Percentiles rank a stretch among this genome's conserved stretches.
phyloP scores from a whole-genome alignment of 805 yeast genomes.

The Yamadazyma laniorum region DNA sequence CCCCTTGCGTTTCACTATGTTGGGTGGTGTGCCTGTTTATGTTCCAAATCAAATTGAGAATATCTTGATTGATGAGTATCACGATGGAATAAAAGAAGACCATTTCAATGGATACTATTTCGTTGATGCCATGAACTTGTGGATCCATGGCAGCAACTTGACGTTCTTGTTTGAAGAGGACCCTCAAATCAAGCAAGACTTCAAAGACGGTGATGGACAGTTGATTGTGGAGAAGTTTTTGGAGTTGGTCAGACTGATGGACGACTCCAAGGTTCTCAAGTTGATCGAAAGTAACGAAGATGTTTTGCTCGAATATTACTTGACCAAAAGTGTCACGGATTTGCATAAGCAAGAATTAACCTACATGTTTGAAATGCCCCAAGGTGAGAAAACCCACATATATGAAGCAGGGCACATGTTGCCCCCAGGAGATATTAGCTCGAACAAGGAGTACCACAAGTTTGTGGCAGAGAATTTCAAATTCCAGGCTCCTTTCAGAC shows the following conservation, averaged over 20 bases:
- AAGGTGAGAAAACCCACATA: slow-evolving; percentile 22
- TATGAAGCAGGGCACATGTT: slow-evolving; percentile 20
- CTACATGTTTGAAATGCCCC: slow-evolving; percentile 18
- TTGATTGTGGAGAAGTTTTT: slow-evolving; percentile 17
- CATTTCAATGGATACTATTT: slow-evolving; percentile 19
- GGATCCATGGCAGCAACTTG: slow-evolving; percentile 18
- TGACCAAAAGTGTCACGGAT: slow-evolving; percentile 20
- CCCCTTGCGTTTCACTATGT: slow-evolving; percentile 49
- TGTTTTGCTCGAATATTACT: slow-evolving; percentile 17
- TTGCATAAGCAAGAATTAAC: slow-evolving; percentile 23
- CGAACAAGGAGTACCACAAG: slow-evolving; percentile 20
- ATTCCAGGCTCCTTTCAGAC: slow-evolving; percentile 23
- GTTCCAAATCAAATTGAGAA: slow-evolving; percentile 19
- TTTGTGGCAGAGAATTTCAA: slow-evolving; percentile 19
- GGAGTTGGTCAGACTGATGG: slow-evolving; percentile 16
- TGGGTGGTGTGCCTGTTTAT: slow-evolving; percentile 47
- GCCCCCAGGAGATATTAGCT: slow-evolving; percentile 11
- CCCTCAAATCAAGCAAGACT: slow-evolving; percentile 13
- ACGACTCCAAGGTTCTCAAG: slow-evolving; percentile 18
- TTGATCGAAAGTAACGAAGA: slow-evolving; percentile 20
- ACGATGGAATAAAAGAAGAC: slow-evolving; percentile 15
- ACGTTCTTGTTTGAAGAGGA: slow-evolving; percentile 14
- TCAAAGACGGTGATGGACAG: slow-evolving; percentile 9
- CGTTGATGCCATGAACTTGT: slow-evolving; percentile 18
- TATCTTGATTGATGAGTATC: slow-evolving; percentile 20